Evolutionary conservation across 208 protist species (phyloP), one percentile per base, ranked within the genome.

Genomic region (Crithidia expoeki): DNA sequence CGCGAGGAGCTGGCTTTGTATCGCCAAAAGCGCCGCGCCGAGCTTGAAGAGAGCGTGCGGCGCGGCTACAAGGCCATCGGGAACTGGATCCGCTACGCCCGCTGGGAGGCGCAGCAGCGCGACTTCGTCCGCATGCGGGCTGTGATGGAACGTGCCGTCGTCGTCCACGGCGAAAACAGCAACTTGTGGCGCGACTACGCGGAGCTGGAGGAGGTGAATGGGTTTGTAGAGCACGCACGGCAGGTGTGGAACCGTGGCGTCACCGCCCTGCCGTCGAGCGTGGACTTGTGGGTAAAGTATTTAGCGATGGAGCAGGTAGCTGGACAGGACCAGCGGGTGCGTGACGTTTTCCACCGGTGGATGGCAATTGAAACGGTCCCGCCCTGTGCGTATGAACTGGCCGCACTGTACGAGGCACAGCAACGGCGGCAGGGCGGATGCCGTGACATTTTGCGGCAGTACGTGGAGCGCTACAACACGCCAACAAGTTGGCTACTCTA

Each of bases 201-300:
- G 1, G 98, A 99, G 74, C 97, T 99, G 87, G 98, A 99, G 84
- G 98, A 98, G 94, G 64, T 84, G 53, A 81, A 98, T 79, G 94
- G 95, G 28, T 95, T 98, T 63, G 77, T 99, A n/a, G 98, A 99
- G 72, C 86, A 97, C 46, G 98, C 99, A 6, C 88, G 98, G 38
- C 99, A 99, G 65, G 82, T 99, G 12, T 99, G 85, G 87, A 91
- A 98, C 59, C 95, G 99, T 21, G 98, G 98, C 6, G 94, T 99
- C 17, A 91, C 88, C 6, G 75, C 97, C 9, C 85, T 99, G 25
- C 99, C 99, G 10, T 75, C 97, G 47, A 89, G 92, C 7, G 83
- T 94, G n/a, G 94, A 98, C 67, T 89, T 99, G 38, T 99, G 99
- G 98, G 83, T 97, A n/a, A 97, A 97, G 75, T 98, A 89, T 57